These are phyloP conservation scores for Venturia pyrina DNA, from an alignment of 2,329 filamentous ascomycete genomes.

Conservation along the genomic window DNA sequence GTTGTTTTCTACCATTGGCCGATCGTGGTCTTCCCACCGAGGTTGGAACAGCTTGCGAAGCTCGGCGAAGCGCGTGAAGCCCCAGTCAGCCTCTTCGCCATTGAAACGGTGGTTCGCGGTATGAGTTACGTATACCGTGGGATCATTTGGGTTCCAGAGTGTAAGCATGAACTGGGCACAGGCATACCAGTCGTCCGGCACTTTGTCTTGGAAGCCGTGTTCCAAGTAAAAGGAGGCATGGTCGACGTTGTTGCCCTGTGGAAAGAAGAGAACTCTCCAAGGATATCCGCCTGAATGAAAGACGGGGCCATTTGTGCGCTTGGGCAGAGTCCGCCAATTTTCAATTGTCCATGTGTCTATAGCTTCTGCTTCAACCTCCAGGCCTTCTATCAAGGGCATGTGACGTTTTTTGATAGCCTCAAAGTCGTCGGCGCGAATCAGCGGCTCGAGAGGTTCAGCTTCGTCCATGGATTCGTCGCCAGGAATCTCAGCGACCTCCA, in stretches of 20 bases:
- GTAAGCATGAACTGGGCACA: slow-evolving; percentile 94
- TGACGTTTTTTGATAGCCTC: slow-evolving; percentile 78
- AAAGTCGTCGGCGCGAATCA: slow-evolving; percentile 50
- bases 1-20: slow-evolving; percentile 70
- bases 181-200: slow-evolving; percentile 90
- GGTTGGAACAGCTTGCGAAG: slow-evolving; percentile 73
- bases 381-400: slow-evolving; percentile 66
- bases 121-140: slow-evolving; percentile 66
- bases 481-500: slow-evolving; percentile 52
- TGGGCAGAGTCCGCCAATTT: slow-evolving; percentile 64
- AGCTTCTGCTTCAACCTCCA: slow-evolving; percentile 67
- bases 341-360: slow-evolving; percentile 80
- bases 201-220: slow-evolving; percentile 72
- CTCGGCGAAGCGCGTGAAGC: slow-evolving; percentile 94
- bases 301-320: slow-evolving; percentile 77
- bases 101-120: slow-evolving; percentile 92
- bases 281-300: slow-evolving; percentile 82
- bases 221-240: slow-evolving; percentile 93
- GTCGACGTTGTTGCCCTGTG: slow-evolving; percentile 88
- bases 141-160: slow-evolving; percentile 87
- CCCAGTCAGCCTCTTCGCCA: slow-evolving; percentile 94
- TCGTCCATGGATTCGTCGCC: slow-evolving; percentile 39
- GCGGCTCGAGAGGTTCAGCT: slow-evolving; percentile 39
- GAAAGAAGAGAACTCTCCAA: slow-evolving; percentile 94
- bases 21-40: slow-evolving; percentile 58